A percentile compares a stretch with the other conserved stretches of the same genome.
These are phyloP conservation scores for Taphrina populina DNA, from an alignment of 1,139 yeast genomes.

Conservation along the genomic window DNA sequence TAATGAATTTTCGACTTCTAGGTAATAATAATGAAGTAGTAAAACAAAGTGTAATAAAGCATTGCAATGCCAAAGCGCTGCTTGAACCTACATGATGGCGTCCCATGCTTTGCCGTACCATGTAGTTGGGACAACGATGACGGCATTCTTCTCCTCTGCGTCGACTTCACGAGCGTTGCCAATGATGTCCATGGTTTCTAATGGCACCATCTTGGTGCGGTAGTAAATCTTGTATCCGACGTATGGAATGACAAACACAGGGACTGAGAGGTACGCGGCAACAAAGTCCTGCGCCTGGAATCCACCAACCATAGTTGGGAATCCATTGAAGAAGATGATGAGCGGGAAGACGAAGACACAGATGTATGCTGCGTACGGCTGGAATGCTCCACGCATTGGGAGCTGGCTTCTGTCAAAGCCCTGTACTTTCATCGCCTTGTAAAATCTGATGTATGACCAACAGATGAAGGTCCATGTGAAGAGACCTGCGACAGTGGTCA, in stretches of 20 bases:
- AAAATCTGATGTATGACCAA: constrained; percentile 43
- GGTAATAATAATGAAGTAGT: no score
- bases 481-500: constrained; percentile 61
- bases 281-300: constrained; percentile 51
- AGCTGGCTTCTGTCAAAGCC: constrained; percentile 46
- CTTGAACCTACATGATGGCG: constrained; percentile 8
- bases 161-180: constrained; percentile 57
- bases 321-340: constrained; percentile 67
- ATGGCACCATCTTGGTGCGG: constrained; percentile 52
- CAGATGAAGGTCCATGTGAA: constrained; percentile 56
- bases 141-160: constrained; percentile 11
- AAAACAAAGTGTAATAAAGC: no score
- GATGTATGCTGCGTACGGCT: constrained; percentile 65
- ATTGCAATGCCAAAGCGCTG: no score
- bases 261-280: constrained; percentile 56
- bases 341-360: constrained; percentile 53
- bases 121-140: neutral
- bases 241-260: constrained; percentile 53
- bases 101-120: constrained; percentile 16
- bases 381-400: constrained; percentile 69
- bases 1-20: no score
- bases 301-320: constrained; percentile 62
- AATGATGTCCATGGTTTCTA: constrained; percentile 62
- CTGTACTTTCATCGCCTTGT: constrained; percentile 37
- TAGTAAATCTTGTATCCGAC: constrained; percentile 45